These are phyloP conservation scores for Eucommia ulmoides DNA, from an alignment of 257 asterid species.

Conservation along the genomic window DNA sequence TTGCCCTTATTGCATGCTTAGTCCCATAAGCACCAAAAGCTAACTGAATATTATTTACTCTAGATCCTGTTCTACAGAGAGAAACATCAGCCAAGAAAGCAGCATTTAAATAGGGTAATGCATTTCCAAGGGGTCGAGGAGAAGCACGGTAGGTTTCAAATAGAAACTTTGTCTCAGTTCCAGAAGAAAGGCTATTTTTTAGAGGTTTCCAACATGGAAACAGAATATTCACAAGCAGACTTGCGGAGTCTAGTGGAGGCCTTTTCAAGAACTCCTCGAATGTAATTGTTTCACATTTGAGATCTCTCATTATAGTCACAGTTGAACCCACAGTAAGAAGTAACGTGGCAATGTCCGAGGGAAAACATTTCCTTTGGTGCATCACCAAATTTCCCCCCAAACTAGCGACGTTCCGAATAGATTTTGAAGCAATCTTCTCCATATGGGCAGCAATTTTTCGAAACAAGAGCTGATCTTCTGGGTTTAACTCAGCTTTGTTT, in stretches of 20 bases:
- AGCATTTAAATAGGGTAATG: conserved; percentile 55
- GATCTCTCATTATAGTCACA: conserved; percentile 26
- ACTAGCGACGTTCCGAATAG: conserved; percentile 51
- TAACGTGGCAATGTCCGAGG: conserved; percentile 56
- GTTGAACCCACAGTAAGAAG: conserved; percentile 38
- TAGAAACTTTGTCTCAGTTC: conserved; percentile 19
- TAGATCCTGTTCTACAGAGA: conserved; percentile 15
- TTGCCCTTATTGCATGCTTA: conserved; percentile 35
- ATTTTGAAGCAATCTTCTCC: conserved; percentile 53
- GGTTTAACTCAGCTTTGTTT: conserved; percentile 4
- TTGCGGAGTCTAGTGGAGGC: conserved; percentile 33
- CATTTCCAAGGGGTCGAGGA: conserved; percentile 62
- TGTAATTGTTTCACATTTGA: conserved; percentile 21
- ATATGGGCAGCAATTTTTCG: conserved; percentile 41
- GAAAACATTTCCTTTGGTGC: conserved; percentile 60
- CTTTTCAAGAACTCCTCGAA: conserved; percentile 41
- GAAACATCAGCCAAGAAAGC: conserved; percentile 53
- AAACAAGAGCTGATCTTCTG: conserved; percentile 20
- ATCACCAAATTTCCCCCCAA: conserved; percentile 63
- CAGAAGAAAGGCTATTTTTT: conserved; percentile 4
- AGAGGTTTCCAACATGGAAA: conserved; percentile 31
- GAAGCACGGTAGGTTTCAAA: conserved; percentile 54
- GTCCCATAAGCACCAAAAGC: conserved; percentile 57
- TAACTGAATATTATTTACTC: conserved; percentile 21
- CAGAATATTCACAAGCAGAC: conserved; percentile 38